phyloP scores from a whole-genome alignment of 805 yeast genomes.

The Metschnikowia picachoensis region DNA sequence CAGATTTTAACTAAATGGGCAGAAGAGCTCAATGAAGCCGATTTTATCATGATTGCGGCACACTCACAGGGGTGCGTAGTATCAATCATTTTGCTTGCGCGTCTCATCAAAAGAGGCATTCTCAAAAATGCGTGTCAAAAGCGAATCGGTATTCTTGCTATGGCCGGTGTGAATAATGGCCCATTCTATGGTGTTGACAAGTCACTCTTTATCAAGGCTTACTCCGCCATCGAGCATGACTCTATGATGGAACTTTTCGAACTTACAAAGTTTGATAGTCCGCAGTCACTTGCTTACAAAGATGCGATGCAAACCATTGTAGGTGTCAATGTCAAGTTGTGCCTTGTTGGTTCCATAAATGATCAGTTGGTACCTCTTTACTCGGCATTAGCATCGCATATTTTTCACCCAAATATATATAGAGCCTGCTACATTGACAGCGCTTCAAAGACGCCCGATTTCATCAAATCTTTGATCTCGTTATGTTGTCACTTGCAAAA shows the following conservation, averaged over 20 bases:
- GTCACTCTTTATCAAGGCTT: conserved; percentile 77
- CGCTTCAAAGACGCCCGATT: conserved; percentile 70
- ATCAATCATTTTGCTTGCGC: conserved; percentile 71
- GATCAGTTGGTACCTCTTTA: conserved; percentile 94
- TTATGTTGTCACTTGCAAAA: conserved; percentile 73
- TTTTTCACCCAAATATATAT: conserved; percentile 84
- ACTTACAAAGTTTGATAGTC: conserved; percentile 71
- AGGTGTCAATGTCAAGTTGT: conserved; percentile 67
- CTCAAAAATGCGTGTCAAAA: conserved; percentile 38
- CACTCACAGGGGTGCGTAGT: conserved; percentile 98
- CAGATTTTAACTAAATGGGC: conserved; percentile 67
- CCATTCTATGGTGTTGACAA: conserved; percentile 92
- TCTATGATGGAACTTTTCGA: conserved; percentile 84
- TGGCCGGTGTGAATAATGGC: conserved; percentile 96
- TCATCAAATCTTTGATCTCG: conserved; percentile 69
- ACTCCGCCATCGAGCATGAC: conserved; percentile 84
- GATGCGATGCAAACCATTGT: conserved; percentile 64
- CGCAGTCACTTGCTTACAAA: conserved; percentile 67
- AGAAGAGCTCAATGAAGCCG: conserved; percentile 59
- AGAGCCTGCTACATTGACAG: conserved; percentile 89
- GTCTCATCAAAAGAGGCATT: conserved; percentile 56
- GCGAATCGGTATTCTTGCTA: conserved; percentile 71
- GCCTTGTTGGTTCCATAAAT: conserved; percentile 84
- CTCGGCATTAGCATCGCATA: conserved; percentile 78
- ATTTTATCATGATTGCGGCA: conserved; percentile 84